Conservation (phyloP, 2,329 filamentous ascomycete species). For the Phyllosticta citribraziliensis region DNA sequence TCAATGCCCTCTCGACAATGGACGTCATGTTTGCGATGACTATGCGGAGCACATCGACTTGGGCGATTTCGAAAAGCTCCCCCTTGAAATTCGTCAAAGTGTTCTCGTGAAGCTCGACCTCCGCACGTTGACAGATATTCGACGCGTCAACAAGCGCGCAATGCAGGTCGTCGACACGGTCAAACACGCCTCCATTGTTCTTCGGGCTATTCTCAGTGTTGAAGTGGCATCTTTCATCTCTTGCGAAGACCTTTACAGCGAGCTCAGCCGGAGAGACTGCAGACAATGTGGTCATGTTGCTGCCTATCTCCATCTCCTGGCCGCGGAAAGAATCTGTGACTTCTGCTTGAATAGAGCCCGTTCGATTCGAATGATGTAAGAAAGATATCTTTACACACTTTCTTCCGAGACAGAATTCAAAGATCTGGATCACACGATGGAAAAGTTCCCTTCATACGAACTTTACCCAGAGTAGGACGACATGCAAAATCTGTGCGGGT, state of each 20-base stretch:
- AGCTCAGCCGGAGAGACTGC: conserved; percentile 24
- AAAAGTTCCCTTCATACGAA: background rate
- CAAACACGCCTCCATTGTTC: conserved; percentile 21
- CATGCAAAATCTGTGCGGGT: background rate
- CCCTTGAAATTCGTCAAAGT: conserved; percentile 11
- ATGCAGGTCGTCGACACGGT: conserved; percentile 28
- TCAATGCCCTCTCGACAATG: background rate
- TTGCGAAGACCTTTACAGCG: conserved; percentile 24
- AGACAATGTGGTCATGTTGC: conserved; percentile 28
- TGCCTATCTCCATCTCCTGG: conserved; percentile 31
- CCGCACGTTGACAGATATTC: conserved; percentile 25
- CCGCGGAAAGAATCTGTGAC: conserved; percentile 31
- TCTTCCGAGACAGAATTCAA: background rate
- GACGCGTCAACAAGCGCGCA: conserved; percentile 26
- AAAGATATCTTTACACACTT: background rate
- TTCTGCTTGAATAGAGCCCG: background rate
- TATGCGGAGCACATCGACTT: background rate
- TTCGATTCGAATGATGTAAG: too few species aligned
- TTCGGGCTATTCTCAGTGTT: conserved; percentile 28
- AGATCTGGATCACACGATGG: background rate
- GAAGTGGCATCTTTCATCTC: conserved; percentile 19
- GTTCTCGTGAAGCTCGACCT: conserved; percentile 20
- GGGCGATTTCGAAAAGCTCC: background rate
- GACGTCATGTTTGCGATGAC: background rate
- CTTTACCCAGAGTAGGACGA: background rate